These are phyloP conservation scores for Fusarium stilboides DNA, from an alignment of 2,329 filamentous ascomycete genomes.

Conservation along the genomic window DNA sequence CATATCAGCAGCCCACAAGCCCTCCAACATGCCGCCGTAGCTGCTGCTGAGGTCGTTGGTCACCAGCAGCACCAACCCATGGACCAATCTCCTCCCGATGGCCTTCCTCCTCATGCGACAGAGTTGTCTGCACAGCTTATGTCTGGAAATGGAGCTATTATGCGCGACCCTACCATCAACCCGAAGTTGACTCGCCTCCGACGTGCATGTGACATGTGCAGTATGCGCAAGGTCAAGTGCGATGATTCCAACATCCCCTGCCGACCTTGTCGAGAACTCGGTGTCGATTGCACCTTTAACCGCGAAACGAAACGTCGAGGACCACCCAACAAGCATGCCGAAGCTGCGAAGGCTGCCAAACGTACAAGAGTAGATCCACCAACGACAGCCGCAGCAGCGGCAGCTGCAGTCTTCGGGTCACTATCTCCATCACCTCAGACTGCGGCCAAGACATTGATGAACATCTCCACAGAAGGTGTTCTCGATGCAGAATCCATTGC, in stretches of 20 bases:
- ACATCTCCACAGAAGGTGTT: constrained; percentile 58
- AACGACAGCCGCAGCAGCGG: constrained; percentile 24
- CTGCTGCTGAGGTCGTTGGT: constrained; percentile 52
- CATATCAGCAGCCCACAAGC: constrained; percentile 56
- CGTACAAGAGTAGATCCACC: constrained; percentile 58
- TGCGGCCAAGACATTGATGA: constrained; percentile 65
- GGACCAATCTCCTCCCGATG: constrained; percentile 34
- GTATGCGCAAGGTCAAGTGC: constrained; percentile 74
- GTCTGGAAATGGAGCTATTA: constrained; percentile 42
- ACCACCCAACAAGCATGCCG: constrained; percentile 72
- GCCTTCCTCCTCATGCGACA: constrained; percentile 34
- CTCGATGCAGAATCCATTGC: constrained; percentile 79
- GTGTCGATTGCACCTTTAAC: constrained; percentile 71
- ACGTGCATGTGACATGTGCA: constrained; percentile 74
- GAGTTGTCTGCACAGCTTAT: constrained; percentile 49
- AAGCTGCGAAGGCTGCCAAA: constrained; percentile 69
- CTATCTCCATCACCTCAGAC: constrained; percentile 62
- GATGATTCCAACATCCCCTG: constrained; percentile 71
- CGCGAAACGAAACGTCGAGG: constrained; percentile 72
- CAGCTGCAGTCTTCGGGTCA: constrained; percentile 42
- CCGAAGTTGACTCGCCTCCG: constrained; percentile 70
- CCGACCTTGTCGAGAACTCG: constrained; percentile 69
- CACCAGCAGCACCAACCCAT: constrained; percentile 45
- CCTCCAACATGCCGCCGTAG: constrained; percentile 58
- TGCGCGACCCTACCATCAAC: constrained; percentile 61